Evolutionary conservation across 306 rosid species (phyloP), one percentile per base, ranked within the genome.

Genomic region (Inga leiocalycina): DNA sequence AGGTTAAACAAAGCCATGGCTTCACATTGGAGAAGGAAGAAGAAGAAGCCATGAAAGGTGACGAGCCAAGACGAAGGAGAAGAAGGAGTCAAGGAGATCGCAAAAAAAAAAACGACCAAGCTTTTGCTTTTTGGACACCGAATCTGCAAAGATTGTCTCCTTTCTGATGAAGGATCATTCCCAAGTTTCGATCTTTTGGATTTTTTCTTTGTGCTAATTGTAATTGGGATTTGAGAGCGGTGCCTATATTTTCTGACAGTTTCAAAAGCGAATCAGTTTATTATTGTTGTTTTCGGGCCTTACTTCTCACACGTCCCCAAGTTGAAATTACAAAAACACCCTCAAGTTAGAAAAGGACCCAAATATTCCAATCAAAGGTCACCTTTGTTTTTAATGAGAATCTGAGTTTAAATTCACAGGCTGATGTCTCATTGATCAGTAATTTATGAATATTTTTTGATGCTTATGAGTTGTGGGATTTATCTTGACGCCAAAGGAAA

Each of bases 201-300:
- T 4, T 20, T 67, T 67, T 81, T 85, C n/a, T 52, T 78, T 83
- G 84, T 56, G 39, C 39, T 12, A 27, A 27, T 62, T 27, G 19
- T 27, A 27, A 12, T 62, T 27, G 19, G 39, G 41, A 65, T 65
- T 32, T 5, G 44, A 15, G 43, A 2, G 86, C 20, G 65, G 82
- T 73, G 90, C 77, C 62, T 84, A 80, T 80, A 84, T 52, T 88
- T 4, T 89, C 89, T 89, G 98, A 91, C 89, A 86, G 78, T 82
- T 89, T 93, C 99, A 85, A 89, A 71, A 82, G 32, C 80, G n/a
- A 68, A 56, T 80, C 56, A 62, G 92, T 89, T 87, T 61, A 85
- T 22, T 44, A 37, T 41, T 71, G 16, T 44, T 65, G 52, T 44
- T 59, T 76, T 79, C 62, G 76, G 4, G 22, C 41, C 77, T 48